These are phyloP conservation scores for Tympanopsis confertula DNA, from an alignment of 2,329 filamentous ascomycete species.

Conservation along the genomic window DNA sequence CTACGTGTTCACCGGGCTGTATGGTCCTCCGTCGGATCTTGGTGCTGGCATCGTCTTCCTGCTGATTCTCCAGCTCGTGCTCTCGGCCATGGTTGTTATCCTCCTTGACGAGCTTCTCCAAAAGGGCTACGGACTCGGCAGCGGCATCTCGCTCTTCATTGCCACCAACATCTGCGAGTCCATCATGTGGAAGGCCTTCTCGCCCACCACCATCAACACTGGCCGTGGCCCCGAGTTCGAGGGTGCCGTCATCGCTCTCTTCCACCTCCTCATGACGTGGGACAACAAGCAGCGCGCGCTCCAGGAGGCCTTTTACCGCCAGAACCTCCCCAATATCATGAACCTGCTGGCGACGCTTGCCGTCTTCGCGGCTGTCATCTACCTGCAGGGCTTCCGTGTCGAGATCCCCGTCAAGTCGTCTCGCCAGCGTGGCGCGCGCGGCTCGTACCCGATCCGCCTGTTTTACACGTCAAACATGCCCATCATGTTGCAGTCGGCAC, in stretches of 20 bases:
- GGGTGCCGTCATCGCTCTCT: constrained; percentile 92
- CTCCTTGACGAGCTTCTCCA: constrained; percentile 97
- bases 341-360: constrained; percentile 86
- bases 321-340: constrained; percentile 99
- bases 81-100: constrained; percentile 96
- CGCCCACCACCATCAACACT: constrained; percentile 97
- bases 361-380: constrained; percentile 96
- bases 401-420: constrained; percentile 99
- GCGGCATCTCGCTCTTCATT: constrained; percentile 98
- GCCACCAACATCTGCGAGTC: constrained; percentile 99
- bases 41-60: constrained; percentile 97
- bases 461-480: constrained; percentile 99
- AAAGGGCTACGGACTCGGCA: constrained; percentile 97
- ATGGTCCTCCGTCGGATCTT: constrained; percentile 90
- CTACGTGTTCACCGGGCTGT: constrained; percentile 95
- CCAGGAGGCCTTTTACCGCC: constrained; percentile 96
- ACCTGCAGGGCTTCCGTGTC: constrained; percentile 97
- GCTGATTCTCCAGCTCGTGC: constrained; percentile 91
- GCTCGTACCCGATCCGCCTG: constrained; percentile 93
- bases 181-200: constrained; percentile 99
- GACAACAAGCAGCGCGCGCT: constrained; percentile 98
- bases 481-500: constrained; percentile 98
- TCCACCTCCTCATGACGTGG: constrained; percentile 97
- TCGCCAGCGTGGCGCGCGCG: constrained; percentile 95
- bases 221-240: constrained; percentile 98